Conservation (phyloP, 2,329 filamentous ascomycete genomes). For the Colletotrichum godetiae region DNA sequence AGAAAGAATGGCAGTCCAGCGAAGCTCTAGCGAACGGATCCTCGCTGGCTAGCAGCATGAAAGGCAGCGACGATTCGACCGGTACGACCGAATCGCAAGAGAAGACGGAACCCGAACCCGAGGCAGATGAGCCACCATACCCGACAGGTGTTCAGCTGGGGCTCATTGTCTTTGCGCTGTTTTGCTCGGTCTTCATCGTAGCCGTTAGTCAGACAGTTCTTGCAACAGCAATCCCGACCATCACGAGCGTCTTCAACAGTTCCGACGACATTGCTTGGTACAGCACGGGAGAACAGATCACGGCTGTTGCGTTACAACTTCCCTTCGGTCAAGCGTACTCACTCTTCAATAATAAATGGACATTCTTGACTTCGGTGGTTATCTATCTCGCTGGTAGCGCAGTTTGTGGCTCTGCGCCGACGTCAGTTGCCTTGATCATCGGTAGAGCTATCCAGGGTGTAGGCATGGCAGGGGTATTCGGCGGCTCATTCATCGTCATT, state of each 20-base stretch:
- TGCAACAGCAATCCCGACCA: constrained; percentile 48
- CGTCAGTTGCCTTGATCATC: constrained; percentile 47
- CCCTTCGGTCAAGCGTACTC: constrained; percentile 43
- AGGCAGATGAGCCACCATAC: neutral
- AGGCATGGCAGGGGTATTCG: constrained; percentile 49
- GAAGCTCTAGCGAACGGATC: neutral
- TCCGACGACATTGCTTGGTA: constrained; percentile 55
- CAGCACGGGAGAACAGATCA: constrained; percentile 41
- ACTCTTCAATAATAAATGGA: constrained; percentile 43
- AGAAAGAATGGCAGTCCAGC: neutral
- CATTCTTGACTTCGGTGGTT: constrained; percentile 39
- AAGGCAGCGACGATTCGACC: neutral
- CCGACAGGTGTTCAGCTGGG: neutral
- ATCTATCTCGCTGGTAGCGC: constrained; percentile 41
- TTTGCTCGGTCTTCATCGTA: constrained; percentile 1
- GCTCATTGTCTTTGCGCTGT: constrained; percentile 6
- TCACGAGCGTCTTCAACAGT: constrained; percentile 48
- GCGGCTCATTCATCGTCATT: constrained; percentile 51
- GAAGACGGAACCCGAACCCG: neutral
- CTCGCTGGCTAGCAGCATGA: neutral
- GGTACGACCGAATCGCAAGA: neutral
- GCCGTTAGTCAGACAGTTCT: constrained; percentile 43
- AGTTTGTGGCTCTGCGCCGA: constrained; percentile 41
- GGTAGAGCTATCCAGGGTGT: constrained; percentile 50
- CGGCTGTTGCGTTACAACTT: constrained; percentile 40